Evolutionary conservation across 176 grass and related monocot genomes (phyloP).

Genomic region (Calamus simplicifolius): DNA sequence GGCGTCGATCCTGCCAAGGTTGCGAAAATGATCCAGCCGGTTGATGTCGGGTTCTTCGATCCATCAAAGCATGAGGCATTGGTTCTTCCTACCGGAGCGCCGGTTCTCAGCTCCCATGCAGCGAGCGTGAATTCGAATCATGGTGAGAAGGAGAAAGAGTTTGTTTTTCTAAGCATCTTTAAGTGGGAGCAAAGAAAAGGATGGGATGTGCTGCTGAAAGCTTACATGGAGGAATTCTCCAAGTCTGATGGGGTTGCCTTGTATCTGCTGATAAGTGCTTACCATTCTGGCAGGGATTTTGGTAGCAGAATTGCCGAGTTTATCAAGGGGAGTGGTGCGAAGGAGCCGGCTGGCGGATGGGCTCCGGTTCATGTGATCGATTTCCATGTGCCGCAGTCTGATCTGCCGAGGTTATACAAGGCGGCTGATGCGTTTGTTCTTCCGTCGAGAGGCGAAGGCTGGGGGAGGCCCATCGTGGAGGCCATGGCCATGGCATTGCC

Average conservation of each 20-base stretch:
- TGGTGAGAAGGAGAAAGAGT: conserved; percentile 1
- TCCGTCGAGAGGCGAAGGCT: conserved; percentile 52
- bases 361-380: conserved; percentile 30
- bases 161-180: conserved; percentile 64
- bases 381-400: conserved; percentile 43
- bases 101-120: conserved; percentile 14
- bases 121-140: background rate
- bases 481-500: conserved; percentile 66
- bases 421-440: conserved; percentile 40
- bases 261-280: conserved; percentile 43
- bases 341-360: conserved; percentile 40
- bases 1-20: conserved; percentile 47
- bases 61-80: conserved; percentile 27
- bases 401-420: conserved; percentile 58
- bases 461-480: conserved; percentile 57
- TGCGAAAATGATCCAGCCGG: conserved; percentile 54
- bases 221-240: conserved; percentile 57
- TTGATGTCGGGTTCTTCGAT: conserved; percentile 60
- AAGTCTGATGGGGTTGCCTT: conserved; percentile 36
- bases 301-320: conserved; percentile 26
- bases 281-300: conserved; percentile 52
- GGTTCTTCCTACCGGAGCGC: conserved; percentile 23
- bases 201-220: conserved; percentile 61
- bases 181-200: conserved; percentile 76
- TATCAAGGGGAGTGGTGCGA: conserved; percentile 22